A percentile compares a stretch with the other conserved stretches of the same genome.
phyloP scores from a whole-genome alignment of 2,329 filamentous ascomycete species.

The Eutypa lata region DNA sequence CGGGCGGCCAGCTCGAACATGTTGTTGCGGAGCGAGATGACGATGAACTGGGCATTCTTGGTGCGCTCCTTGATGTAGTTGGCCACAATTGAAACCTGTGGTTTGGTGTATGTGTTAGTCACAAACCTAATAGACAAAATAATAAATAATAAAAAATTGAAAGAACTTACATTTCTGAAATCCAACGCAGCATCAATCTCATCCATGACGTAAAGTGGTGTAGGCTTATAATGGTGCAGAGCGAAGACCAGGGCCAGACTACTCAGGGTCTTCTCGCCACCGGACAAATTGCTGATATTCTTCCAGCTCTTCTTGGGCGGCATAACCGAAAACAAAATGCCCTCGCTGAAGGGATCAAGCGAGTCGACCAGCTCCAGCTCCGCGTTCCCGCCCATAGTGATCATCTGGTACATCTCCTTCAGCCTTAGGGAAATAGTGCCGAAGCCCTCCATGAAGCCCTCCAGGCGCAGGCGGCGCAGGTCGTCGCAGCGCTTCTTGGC shows the following conservation, averaged over 20 bases:
- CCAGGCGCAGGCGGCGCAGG: slow-evolving; percentile 81
- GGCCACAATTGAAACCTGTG: slow-evolving; percentile 89
- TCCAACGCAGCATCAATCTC: slow-evolving; percentile 98
- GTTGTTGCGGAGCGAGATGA: slow-evolving; percentile 96
- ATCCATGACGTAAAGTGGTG: slow-evolving; percentile 98
- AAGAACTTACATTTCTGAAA: slow-evolving; percentile 83
- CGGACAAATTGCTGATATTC: slow-evolving; percentile 93
- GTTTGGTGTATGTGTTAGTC: not conserved
- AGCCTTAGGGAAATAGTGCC: slow-evolving; percentile 87
- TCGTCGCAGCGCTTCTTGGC: slow-evolving; percentile 94
- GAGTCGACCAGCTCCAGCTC: slow-evolving; percentile 96
- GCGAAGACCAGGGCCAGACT: slow-evolving; percentile 96
- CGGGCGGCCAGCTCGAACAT: slow-evolving; percentile 99
- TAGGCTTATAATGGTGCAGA: slow-evolving; percentile 95
- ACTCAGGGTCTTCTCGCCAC: slow-evolving; percentile 95
- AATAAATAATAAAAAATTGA: not conserved
- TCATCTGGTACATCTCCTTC: slow-evolving; percentile 99
- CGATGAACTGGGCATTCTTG: slow-evolving; percentile 98
- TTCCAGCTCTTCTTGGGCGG: slow-evolving; percentile 99
- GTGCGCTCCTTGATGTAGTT: slow-evolving; percentile 99
- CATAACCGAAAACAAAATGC: slow-evolving; percentile 97
- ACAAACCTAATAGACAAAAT: slow-evolving; percentile 2
- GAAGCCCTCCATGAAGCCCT: slow-evolving; percentile 99
- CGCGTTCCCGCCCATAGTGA: slow-evolving; percentile 98
- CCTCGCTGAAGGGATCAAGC: slow-evolving; percentile 93